These are phyloP conservation scores for Camellia sinensis DNA, from an alignment of 148 eudicot genomes.

Conservation along the genomic window DNA sequence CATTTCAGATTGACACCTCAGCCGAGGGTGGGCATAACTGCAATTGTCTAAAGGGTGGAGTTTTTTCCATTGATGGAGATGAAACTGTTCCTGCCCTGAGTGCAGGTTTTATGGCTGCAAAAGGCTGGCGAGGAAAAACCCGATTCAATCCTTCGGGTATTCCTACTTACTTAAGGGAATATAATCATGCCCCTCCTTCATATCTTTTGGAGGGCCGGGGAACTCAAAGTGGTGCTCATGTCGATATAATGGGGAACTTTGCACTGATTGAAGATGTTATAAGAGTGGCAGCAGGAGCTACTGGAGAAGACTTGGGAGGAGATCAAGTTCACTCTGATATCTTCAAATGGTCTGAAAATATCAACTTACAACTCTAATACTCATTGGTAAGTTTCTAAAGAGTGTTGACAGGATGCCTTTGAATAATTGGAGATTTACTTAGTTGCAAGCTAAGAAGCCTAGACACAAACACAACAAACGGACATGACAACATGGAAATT, in stretches of 20 bases:
- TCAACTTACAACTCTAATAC: constrained; percentile 48
- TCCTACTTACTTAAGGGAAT: constrained; percentile 60
- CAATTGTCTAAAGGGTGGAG: constrained; percentile 68
- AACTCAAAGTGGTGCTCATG: constrained; percentile 88
- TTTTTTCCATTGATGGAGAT: constrained; percentile 77
- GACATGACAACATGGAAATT: no score
- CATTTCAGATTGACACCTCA: constrained; percentile 72
- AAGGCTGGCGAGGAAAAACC: constrained; percentile 84
- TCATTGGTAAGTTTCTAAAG: constrained; percentile 20
- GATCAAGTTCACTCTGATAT: constrained; percentile 71
- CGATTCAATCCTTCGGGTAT: constrained; percentile 84
- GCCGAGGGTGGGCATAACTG: constrained; percentile 50
- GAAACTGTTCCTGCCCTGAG: constrained; percentile 87
- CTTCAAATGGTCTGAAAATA: constrained; percentile 73
- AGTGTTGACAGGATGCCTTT: background rate
- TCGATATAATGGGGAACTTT: constrained; percentile 84
- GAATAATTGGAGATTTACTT: background rate
- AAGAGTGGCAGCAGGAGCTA: constrained; percentile 84
- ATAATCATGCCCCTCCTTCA: constrained; percentile 78
- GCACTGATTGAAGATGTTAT: constrained; percentile 77
- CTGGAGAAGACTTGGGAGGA: constrained; percentile 74
- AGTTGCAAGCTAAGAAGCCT: no score
- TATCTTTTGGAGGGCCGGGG: constrained; percentile 83
- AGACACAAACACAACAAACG: no score
- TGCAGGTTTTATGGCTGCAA: constrained; percentile 84